phyloP scores from a whole-genome alignment of 139 green algal genomes.

The Micractinium sp. region DNA sequence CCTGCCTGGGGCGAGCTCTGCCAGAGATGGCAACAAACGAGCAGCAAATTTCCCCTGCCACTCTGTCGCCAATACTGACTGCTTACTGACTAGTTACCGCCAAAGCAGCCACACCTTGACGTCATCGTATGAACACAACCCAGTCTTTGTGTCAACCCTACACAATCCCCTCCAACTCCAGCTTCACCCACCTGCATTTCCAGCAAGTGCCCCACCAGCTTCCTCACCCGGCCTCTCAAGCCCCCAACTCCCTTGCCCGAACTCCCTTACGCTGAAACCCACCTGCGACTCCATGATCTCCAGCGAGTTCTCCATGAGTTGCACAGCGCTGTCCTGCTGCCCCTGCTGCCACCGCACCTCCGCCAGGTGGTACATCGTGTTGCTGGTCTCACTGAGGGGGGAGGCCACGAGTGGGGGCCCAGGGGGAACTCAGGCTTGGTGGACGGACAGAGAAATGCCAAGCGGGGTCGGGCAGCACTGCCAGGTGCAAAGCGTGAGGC shows the following conservation, averaged over 20 bases:
- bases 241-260: background rate
- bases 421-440: background rate
- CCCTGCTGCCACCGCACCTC: slow-evolving; percentile 42
- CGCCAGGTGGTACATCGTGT: slow-evolving; percentile 31
- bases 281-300: slow-evolving; percentile 42
- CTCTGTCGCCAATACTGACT: too few species aligned
- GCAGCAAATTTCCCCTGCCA: too few species aligned
- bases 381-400: slow-evolving; percentile 21
- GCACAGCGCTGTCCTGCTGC: slow-evolving; percentile 2
- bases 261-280: background rate
- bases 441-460: background rate
- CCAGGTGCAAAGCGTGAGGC: background rate
- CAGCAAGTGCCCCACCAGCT: too few species aligned
- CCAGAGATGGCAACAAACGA: too few species aligned
- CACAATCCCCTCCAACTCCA: too few species aligned
- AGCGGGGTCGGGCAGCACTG: background rate
- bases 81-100: too few species aligned
- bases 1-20: too few species aligned
- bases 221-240: too few species aligned
- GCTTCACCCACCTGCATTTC: too few species aligned
- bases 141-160: too few species aligned
- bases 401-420: background rate
- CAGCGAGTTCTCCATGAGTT: slow-evolving; percentile 35
- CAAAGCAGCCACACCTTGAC: too few species aligned
- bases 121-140: too few species aligned